Evolutionary conservation across 768 basidiomycete genomes (phyloP), one percentile per base, ranked within the genome.

Genomic region (Boletellus emodensis): DNA sequence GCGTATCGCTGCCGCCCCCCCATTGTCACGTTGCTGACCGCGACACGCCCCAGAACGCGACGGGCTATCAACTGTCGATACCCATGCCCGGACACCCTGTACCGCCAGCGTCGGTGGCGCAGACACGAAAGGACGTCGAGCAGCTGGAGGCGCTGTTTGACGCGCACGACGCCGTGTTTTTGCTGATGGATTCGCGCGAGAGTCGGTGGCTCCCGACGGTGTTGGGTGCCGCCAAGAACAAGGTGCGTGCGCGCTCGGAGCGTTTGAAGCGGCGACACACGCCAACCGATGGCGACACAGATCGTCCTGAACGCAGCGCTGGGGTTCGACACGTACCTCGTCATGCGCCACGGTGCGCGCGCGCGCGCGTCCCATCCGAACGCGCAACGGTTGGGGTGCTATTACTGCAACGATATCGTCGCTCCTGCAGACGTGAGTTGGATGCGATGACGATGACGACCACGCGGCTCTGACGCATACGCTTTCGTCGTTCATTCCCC

Each of bases 81-180:
- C 95, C 95, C 8, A 98, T 99, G 94, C 96, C 96, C 0, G 96
- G 96, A 0, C 96, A 99, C 62, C 95, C 94, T 0, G 78, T 97
- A 49, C 82, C 91, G 4, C 73, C 75, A 1, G 69, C 72, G 0
- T 77, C 75, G 0, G 64, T 84, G 5, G 76, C 75, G 3, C 79
- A 84, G 58, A 75, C 80, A 0, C 77, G 80, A 61, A 73, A 75
- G n/a, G 85, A 92, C 55, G 83, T 97, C 1, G 70, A 70, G 30
- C 73, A 75, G 58, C 78, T 99, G 9, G 92, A 94, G 60, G 65
- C 75, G 22, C 78, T 98, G 14, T 77, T 98, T 49, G 84, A 88
- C 28, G 73, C 76, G 15, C 95, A 99, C 61, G 96, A 99, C 61
- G 94, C 77, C 0, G 76, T 97, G 3, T 98, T 94, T 68, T 73